A percentile compares a stretch with the other conserved stretches of the same genome.
Conservation (phyloP, 2,329 filamentous ascomycete species). For the Esteya vermicola region DNA sequence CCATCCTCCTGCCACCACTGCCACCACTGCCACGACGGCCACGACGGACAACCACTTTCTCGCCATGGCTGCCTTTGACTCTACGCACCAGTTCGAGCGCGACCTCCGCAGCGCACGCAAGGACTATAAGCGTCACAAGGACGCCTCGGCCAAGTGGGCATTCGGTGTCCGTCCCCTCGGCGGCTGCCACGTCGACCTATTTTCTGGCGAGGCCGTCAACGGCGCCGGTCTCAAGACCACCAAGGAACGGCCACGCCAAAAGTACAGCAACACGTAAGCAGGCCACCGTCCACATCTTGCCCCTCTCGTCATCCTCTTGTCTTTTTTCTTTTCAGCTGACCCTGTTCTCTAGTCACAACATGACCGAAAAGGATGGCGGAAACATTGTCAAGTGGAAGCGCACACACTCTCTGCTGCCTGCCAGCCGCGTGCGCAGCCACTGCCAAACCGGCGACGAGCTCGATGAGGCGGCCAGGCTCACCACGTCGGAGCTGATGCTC, state of each 20-base stretch:
- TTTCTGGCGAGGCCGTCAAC: conserved; percentile 8
- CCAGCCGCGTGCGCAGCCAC: conserved; percentile 17
- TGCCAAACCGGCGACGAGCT: not conserved
- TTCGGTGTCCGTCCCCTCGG: conserved; percentile 19
- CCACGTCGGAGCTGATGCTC: too few species aligned
- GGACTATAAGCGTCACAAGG: conserved; percentile 29
- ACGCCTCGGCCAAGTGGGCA: conserved; percentile 27
- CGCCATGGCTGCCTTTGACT: conserved; percentile 7
- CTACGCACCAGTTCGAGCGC: conserved; percentile 18
- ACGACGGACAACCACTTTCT: not conserved
- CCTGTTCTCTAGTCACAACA: not conserved
- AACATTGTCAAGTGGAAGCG: conserved; percentile 25
- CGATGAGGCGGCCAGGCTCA: not conserved
- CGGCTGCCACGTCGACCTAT: conserved; percentile 12
- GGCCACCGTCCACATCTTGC: too few species aligned
- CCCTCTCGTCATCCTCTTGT: too few species aligned
- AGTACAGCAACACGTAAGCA: conserved; percentile 16
- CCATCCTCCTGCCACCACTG: not conserved
- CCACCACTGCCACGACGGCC: not conserved
- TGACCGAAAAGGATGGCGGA: conserved; percentile 9
- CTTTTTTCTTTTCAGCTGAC: not conserved
- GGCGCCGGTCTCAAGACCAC: conserved; percentile 17
- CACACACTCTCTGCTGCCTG: conserved; percentile 13
- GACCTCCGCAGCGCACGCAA: conserved; percentile 28
- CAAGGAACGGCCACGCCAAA: conserved; percentile 16